Evolutionary conservation across 208 protist species (phyloP), one percentile per base, ranked within the genome.

Genomic region (Herpetomonas muscarum): DNA sequence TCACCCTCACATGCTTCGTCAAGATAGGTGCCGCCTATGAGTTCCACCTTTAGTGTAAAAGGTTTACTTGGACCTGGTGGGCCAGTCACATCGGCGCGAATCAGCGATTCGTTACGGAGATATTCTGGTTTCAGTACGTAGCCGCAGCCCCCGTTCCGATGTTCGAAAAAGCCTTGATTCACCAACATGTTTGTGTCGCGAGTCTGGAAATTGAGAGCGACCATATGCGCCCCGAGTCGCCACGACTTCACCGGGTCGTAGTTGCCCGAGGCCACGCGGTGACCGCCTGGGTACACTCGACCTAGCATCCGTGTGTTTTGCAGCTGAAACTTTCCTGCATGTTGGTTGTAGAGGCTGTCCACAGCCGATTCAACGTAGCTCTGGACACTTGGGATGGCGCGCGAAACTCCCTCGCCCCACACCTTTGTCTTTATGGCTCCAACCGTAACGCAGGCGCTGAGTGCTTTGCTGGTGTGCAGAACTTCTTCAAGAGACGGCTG

Each of bases 241-340:
- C 81, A 96, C 13, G 62, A 42, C 10, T 67, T n/a, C 19, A 68
- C 53, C 17, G 90, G 92, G 62, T 96, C 64, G 51, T 93, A 97
- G 69, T 98, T 98, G 49, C 49, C 81, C 5, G 76, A 89, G 37
- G 68, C 54, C 55, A 98, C 66, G 36, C 94, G 79, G 5, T 66
- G 77, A 21, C 92, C 94, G n/a, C 58, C 70, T 32, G 95, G 97
- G 70, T 98, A 98, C 19, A 94, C 66, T 25, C 95, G 82, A 19
- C 71, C 66, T 1, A 98, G 61, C 79, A 80, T 85, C 13, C 63
- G 57, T 21, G 64, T 70, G 64, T 90, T 97, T 58, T 81, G 81
- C 22, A 41, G 30, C 22, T 41, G 37, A n/a, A 89, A 73, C 28
- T 74, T 41, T 10, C 54, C 12, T 7, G 61, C 30, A 25, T 75